Evolutionary conservation across 805 yeast species (phyloP), one percentile per base, ranked within the genome.

Genomic region (Kuraishia ogatae): DNA sequence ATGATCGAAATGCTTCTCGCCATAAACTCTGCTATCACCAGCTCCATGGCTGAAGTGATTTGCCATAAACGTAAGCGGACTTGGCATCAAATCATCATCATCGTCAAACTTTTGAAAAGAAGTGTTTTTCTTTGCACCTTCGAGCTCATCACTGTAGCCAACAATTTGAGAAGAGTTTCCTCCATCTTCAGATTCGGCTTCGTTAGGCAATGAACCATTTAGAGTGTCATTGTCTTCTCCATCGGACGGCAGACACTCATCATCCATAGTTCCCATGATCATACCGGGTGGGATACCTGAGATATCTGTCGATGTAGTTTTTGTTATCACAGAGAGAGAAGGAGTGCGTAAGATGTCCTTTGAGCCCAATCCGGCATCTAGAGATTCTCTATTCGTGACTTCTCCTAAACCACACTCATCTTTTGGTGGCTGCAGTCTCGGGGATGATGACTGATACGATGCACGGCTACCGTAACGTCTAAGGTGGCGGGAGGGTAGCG

Each of bases 261-360:
- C 53, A 39, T 50, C 53, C 53, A 50, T 50, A 6, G 53, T 50
- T 19, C 53, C 53, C 48, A 50, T 50, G 28, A 50, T 50, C 26
- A 21, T 23, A 21, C 47, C 53, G 21, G 22, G 5, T 17, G 52
- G 11, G 19, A 50, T 24, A 23, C 43, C 24, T 26, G 24, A 39
- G 39, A 29, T 35, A 24, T 7, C 19, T 8, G 6, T 35, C n/a
- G 43, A 35, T 13, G 43, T 35, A 15, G 15, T 35, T 35, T 35
- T 35, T 8, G n/a, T 13, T 35, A 13, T 35, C 4, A 35, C 43
- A 10, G 43, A 35, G 2, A 10, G 43, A 3, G 43, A 35, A 10
- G 43, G 43, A 15, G 43, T 35, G 4, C 13, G 43, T 13, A 17
- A 35, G 4, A 13, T 35, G 17, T 8, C n/a, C 17, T 35, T 35